A percentile compares a stretch with the other conserved stretches of the same genome.
Evolutionary conservation across 1,284 basidiomycete species (phyloP).

Genomic region (Cystodermella granulosa): DNA sequence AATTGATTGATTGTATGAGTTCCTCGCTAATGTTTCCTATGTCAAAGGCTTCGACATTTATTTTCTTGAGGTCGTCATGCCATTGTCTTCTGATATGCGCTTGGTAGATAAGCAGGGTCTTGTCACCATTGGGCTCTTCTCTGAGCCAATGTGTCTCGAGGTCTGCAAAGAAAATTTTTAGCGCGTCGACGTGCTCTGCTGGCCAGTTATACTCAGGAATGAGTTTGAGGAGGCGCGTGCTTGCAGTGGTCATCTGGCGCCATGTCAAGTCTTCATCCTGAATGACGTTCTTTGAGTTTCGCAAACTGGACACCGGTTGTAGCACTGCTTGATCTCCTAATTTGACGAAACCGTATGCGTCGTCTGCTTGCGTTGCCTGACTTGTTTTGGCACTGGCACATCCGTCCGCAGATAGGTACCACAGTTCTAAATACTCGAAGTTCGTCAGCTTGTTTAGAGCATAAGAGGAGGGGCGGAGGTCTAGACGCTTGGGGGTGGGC

Average conservation of each 20-base stretch:
- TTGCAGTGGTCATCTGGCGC: slow-evolving; percentile 15
- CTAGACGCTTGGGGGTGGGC: too few species aligned
- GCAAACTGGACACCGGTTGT: slow-evolving; percentile 10
- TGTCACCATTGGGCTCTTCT: slow-evolving; percentile 2
- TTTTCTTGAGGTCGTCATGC: slow-evolving; percentile 4
- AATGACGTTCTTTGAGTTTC: slow-evolving; percentile 15
- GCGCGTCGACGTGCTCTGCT: slow-evolving; percentile 1
- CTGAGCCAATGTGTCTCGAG: slow-evolving; percentile 8
- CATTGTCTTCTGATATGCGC: slow-evolving; percentile 9
- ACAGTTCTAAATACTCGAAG: slow-evolving; percentile 24
- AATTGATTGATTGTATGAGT: neutral
- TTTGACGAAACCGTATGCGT: slow-evolving; percentile 11
- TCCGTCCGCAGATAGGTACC: slow-evolving; percentile 26
- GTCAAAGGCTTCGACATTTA: slow-evolving; percentile 4
- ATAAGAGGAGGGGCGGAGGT: too few species aligned
- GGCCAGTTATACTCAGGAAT: slow-evolving; percentile 11
- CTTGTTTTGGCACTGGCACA: slow-evolving; percentile 17
- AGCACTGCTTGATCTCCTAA: slow-evolving; percentile 12
- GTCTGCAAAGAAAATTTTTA: slow-evolving; percentile 11
- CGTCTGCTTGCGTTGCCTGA: slow-evolving; percentile 4
- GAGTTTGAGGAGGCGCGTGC: slow-evolving; percentile 5
- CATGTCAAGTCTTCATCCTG: slow-evolving; percentile 18
- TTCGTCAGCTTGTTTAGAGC: slow-evolving; percentile 21
- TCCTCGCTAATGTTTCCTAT: slow-evolving; percentile 7
- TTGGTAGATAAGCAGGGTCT: slow-evolving; percentile 9